Evolutionary conservation across 208 protist species (phyloP), one percentile per base, ranked within the genome.

Genomic region (Herpetomonas samuelpessoai): DNA sequence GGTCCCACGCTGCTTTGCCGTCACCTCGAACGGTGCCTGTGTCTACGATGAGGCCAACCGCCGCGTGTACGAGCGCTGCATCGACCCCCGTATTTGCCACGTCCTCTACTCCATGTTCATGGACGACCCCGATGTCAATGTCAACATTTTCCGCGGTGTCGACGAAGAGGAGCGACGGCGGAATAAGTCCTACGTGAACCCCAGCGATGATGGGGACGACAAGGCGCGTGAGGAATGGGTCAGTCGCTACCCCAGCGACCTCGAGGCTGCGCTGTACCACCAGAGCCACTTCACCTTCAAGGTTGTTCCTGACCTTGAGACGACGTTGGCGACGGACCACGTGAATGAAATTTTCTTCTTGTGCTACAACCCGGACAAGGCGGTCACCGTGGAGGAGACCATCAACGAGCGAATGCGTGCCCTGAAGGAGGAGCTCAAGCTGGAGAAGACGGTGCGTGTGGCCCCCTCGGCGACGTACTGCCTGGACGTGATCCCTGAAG

Each of bases 321-420:
- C 47, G 53, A 65, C 44, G 19, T 77, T 83, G 41, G 67, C 81
- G 3, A 74, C 77, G 1, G 62, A 78, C 39, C 54, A 74, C 59
- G 76, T 89, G 45, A 89, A 68, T 27, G 79, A 85, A 51, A 61
- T 89, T 19, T 89, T 85, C 55, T 83, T 83, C 31, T 62, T 89
- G 26, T 85, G 77, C 51, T 89, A 86, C 70, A 65, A 89, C 58
- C 63, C 61, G 1, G 41, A 51, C 18, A 82, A 80, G 52, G 63
- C 56, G 46, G 9, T 41, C 0, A 22, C 6, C 2, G 62, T 79
- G 1, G 74, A 86, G 60, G 51, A 65, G 24, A 66, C 45, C 10
- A 83, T 86, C 41, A 45, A 62, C 19, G 31, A 59, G 28, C 52
- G 58, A 24, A 75, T 83, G 57, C 58, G 58, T 14, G 58, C 66